Base-by-base conservation (phyloP, 768 basidiomycete genomes). In the Podaxis pistillaris region DNA sequence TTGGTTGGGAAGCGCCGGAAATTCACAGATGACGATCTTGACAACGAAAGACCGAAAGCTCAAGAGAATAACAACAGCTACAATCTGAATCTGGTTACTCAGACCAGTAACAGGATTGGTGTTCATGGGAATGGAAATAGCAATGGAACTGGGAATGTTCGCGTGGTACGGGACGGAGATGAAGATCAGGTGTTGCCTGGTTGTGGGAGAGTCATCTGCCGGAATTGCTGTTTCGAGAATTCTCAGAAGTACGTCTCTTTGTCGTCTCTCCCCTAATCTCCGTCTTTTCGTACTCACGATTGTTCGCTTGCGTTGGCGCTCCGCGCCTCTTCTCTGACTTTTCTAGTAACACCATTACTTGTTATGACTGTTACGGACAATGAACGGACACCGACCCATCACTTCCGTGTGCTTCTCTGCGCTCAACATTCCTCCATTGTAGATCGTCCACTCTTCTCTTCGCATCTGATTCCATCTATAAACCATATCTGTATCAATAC, bases 191-290 rank as follows among this genome's bases (percentile, higher is more conserved):
- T 68, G 49, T 65, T 72, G 40, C 68, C 70, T 28, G 80, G 81
- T 3, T 83, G 81, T 66, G 77, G 77, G 7, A 75, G 76, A 57
- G 67, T 67, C 8, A 67, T 81, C 4, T 83, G 81, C 69, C 71
- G 77, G n/a, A 74, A 73, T 47, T 83, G 81, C 56, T 82, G 79
- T 67, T 72, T 73, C 30, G 81, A 83, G 66, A 70, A 76, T 68
- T 68, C 73, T 24, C 73, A 74, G 51, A 78, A 75, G 81, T 82
- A 40, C 26, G 78, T 68, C 7, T 40, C 41, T 37, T 60, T 49
- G 15, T 57, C 56, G 19, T 15, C 17, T 33, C 5, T 0, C 9
- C 15, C 2, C 13, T 55, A 24, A 44, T 49, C 47, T 28, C 19
- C 26, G 49, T 64, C 33, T 52, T 11, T 26, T 26, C n/a, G 19